A percentile compares a stretch with the other conserved stretches of the same genome.
Conservation (phyloP, 257 asterid genomes). For the Capsicum chinense region DNA sequence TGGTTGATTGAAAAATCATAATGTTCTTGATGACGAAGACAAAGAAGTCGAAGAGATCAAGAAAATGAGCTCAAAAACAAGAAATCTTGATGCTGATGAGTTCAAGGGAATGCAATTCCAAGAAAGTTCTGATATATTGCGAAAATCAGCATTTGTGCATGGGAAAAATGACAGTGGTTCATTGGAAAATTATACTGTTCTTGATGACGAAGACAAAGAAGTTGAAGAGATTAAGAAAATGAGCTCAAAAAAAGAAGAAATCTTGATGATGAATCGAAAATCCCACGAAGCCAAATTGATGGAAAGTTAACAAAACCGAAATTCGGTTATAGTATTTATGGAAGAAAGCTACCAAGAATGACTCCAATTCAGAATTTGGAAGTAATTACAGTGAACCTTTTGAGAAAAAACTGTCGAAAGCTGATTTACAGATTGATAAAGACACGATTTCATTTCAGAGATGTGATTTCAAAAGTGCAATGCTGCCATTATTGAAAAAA, state of each 20-base stretch:
- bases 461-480: background rate
- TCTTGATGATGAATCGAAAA: no score
- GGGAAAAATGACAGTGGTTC: no score
- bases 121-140: background rate
- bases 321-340: background rate
- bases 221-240: no score
- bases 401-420: conserved; percentile 12
- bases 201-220: no score
- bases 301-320: background rate
- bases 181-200: no score
- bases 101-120: background rate
- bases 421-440: background rate
- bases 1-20: no score
- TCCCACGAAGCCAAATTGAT: background rate
- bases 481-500: conserved; percentile 4
- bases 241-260: no score
- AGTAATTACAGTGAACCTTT: conserved; percentile 5
- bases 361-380: background rate
- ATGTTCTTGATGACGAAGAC: no score
- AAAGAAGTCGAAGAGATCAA: no score
- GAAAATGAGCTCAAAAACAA: no score
- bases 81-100: no score
- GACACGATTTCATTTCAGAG: background rate
- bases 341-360: background rate
- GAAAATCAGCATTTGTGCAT: background rate